Percentiles rank a stretch among this genome's conserved stretches.
These are phyloP conservation scores for Populus tremula DNA, from an alignment of 345 rosid genomes.

Conservation along the genomic window DNA sequence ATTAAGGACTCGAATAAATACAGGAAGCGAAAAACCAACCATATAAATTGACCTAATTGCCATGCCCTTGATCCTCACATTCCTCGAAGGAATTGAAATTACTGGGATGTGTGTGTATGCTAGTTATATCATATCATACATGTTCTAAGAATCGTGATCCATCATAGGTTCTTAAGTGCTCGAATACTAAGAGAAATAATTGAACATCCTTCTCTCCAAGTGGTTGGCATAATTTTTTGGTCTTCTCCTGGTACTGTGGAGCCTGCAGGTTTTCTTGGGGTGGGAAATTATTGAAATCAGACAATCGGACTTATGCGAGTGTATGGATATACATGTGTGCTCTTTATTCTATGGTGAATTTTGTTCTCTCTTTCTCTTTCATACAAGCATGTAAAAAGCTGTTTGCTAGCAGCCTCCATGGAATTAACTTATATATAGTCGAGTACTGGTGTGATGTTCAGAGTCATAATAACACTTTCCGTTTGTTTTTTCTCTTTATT, in stretches of 20 bases:
- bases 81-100: not conserved
- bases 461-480: not conserved
- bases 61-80: not conserved
- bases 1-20: not conserved
- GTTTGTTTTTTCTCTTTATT: not conserved
- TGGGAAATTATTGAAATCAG: conserved; percentile 1
- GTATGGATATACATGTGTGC: not conserved
- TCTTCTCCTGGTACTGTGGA: not conserved
- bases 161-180: not conserved
- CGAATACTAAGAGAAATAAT: not conserved
- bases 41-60: not conserved
- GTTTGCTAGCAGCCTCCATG: not conserved
- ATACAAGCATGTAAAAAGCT: not conserved
- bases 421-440: not conserved
- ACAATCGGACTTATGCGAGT: not conserved
- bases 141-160: not conserved
- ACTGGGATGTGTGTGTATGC: not conserved
- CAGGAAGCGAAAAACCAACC: not conserved
- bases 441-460: not conserved
- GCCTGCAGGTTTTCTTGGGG: not conserved
- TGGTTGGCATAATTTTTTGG: not conserved
- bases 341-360: not conserved
- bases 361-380: not conserved
- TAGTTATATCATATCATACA: not conserved
- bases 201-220: not conserved